Base-by-base conservation (phyloP, 148 eudicot genomes). In the Beta vulgaris region DNA sequence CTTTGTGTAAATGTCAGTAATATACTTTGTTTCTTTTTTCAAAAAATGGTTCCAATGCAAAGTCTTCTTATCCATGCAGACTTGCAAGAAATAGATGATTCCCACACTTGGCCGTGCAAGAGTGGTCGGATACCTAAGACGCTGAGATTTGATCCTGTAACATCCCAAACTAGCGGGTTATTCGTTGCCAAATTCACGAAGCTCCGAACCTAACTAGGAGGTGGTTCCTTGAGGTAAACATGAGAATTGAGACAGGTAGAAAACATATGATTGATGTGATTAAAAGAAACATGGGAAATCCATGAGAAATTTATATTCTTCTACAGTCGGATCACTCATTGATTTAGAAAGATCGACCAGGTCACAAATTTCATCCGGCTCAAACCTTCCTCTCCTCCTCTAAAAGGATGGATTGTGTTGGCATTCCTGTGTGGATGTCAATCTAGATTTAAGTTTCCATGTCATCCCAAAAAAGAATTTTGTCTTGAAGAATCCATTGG, bases 61-160 rank as follows among this genome's bases (percentile, higher is more conserved):
- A 42, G 8, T 29, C 68, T 60, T 62, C 51, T 51, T 71, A 26
- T 36, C 53, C 39, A 67, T 76, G 84, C 92, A 95, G 99, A 89
- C 83, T 79, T 96, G 85, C 68, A 86, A 83, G 88, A 91, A 73
- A 84, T 96, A 78, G 88, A 89, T 6, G 84, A 76, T 71, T 90
- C 94, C 3, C 75, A 67, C 74, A 78, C 74, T 51, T 96, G 98
- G 99, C 98, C 97, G 43, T 96, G 99, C 83, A 91, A 80, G 82
- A 80, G 82, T 68, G 96, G 92, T 34, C 70, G 83, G 53, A 43
- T 92, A 82, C 85, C 88, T 42, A 92, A 88, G 61, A 88, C 98
- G 31, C 76, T 95, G 75, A 86, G 98, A 16, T 95, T 96, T 88
- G 97, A 96, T 87, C 99, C 99, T 16, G 51, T 86, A 68, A 80